These are phyloP conservation scores for Wickerhamomyces queroliae DNA, from an alignment of 805 yeast species.

Conservation along the genomic window DNA sequence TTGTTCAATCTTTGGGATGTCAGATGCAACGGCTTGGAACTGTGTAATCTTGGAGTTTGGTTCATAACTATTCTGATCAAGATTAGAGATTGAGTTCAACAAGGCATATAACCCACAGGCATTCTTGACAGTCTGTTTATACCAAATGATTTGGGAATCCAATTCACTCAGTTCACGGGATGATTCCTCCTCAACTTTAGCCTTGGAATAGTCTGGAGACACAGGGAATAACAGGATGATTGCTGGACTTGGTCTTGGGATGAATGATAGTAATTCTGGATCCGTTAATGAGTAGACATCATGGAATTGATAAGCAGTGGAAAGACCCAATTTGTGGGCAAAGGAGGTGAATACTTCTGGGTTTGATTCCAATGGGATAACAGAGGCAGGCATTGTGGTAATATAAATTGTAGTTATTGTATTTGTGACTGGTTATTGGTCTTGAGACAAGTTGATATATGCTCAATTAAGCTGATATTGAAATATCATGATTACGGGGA, in stretches of 20 bases:
- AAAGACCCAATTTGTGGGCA: conserved; percentile 62
- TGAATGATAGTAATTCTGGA: conserved; percentile 68
- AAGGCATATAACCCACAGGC: conserved; percentile 93
- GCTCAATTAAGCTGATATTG: too few species aligned
- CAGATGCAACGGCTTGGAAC: conserved; percentile 12
- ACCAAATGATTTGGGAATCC: conserved; percentile 53
- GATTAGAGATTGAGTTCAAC: conserved; percentile 52
- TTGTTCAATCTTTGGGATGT: conserved; percentile 21
- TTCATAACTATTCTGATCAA: conserved; percentile 23
- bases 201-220: conserved; percentile 51
- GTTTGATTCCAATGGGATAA: conserved; percentile 86
- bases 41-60: conserved; percentile 10
- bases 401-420: too few species aligned
- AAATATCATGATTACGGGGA: too few species aligned
- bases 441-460: too few species aligned
- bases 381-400: conserved; percentile 28
- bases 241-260: conserved; percentile 78
- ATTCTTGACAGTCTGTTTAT: conserved; percentile 75
- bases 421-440: too few species aligned
- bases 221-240: conserved; percentile 81
- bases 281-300: conserved; percentile 87
- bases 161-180: conserved; percentile 9
- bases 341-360: conserved; percentile 77
- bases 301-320: conserved; percentile 53
- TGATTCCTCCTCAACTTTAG: conserved; percentile 37